Evolutionary conservation across 1,139 yeast genomes (phyloP), one percentile per base, ranked within the genome.

Genomic region (Arxiozyma telluris): DNA sequence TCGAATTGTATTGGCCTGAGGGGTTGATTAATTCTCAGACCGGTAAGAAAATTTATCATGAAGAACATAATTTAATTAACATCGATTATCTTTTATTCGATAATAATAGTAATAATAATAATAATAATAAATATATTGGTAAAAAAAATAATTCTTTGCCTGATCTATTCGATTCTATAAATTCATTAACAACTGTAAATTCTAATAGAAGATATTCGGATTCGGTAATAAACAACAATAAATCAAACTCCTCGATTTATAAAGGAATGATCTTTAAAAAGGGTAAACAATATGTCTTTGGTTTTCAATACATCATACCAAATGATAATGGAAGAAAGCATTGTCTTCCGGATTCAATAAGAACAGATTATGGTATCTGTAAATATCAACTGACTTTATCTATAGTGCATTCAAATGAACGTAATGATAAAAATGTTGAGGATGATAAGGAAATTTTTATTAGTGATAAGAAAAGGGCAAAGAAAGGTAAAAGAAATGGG

Each of bases 291-390:
- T 93, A 93, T 65, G 76, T 87, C 50, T 93, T 90, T 73, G 87
- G 87, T 59, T 91, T 93, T 66, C 98, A 93, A 70, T 88, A 89
- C 54, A 85, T 96, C 2, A 75, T 93, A 44, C 91, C 87, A 4
- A 81, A 91, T 8, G 81, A 87, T 15, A 73, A n/a, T 4, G 30
- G 7, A 27, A 27, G 30, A 27, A 27, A 27, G 2, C 30, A 27
- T 27, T 25, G 15, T 41, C 21, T 84, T 46, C 97, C 97, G 0
- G 98, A 93, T 68, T 69, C 95, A 0, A 79, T 87, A 17, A 70
- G 74, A 39, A 88, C 87, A 9, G 82, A 90, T 4, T 89, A 88
- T 69, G 98, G 98, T 1, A 75, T 79, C 1, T 94, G 89, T 4
- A 64, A 70, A 46, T 93, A 93, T 69, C 69, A 69, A 49, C 71